A percentile compares a stretch with the other conserved stretches of the same genome.
Evolutionary conservation across 805 yeast genomes (phyloP).

Genomic region (Scheffersomyces amazonensis): DNA sequence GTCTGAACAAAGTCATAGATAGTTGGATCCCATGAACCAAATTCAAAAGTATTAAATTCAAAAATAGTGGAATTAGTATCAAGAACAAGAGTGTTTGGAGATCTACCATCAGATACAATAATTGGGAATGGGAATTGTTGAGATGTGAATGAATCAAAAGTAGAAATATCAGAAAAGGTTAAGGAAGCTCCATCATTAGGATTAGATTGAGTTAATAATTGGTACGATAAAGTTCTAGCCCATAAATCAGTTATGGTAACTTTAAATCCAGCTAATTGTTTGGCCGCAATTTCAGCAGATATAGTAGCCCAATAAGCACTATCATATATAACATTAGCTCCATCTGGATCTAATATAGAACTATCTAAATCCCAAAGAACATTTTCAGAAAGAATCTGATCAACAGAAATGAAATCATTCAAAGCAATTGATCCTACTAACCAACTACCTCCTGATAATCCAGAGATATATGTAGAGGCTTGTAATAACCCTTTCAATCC

Average conservation of each 20-base stretch:
- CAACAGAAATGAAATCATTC: slow-evolving; percentile 55
- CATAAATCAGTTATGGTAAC: slow-evolving; percentile 37
- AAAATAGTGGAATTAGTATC: slow-evolving; percentile 62
- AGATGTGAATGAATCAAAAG: slow-evolving; percentile 41
- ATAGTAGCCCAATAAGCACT: slow-evolving; percentile 61
- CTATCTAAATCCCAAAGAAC: slow-evolving; percentile 42
- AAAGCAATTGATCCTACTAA: slow-evolving; percentile 27
- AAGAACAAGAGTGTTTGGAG: slow-evolving; percentile 55
- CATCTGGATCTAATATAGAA: slow-evolving; percentile 72
- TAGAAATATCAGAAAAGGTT: slow-evolving; percentile 9
- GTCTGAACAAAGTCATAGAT: slow-evolving; percentile 24
- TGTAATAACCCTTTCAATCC: slow-evolving; percentile 77
- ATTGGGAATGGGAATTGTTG: slow-evolving; percentile 38
- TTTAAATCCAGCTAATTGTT: slow-evolving; percentile 32
- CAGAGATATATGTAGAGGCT: slow-evolving; percentile 66
- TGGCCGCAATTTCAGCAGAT: slow-evolving; percentile 43
- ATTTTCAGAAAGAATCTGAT: slow-evolving; percentile 23
- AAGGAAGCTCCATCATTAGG: slow-evolving; percentile 16
- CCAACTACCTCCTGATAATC: slow-evolving; percentile 74
- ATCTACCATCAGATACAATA: slow-evolving; percentile 50
- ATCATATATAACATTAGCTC: slow-evolving; percentile 54
- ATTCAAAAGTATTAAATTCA: slow-evolving; percentile 35
- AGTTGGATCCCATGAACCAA: slow-evolving; percentile 41
- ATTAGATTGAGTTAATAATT: slow-evolving; percentile 27
- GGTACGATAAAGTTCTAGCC: slow-evolving; percentile 39